Percentiles rank a stretch among this genome's conserved stretches.
Evolutionary conservation across 768 basidiomycete species (phyloP).

Genomic region (Termitomyces sp.): DNA sequence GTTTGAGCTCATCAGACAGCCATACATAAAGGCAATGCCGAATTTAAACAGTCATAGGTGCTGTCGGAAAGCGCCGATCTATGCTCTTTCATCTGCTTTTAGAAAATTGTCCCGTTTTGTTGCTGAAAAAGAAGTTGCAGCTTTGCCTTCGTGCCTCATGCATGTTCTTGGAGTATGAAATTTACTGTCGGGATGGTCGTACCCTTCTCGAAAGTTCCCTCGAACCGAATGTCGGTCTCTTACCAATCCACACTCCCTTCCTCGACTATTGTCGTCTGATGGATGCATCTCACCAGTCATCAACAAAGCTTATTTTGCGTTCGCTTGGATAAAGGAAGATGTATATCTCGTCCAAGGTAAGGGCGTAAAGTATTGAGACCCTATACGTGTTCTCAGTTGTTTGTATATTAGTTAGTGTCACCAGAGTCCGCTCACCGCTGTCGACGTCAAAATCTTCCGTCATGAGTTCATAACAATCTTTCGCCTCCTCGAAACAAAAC

Average conservation of each 20-base stretch:
- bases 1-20: too few relatives aligned
- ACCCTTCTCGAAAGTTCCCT: constrained; percentile 31
- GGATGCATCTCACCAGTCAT: constrained; percentile 29
- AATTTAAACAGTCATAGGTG: too few relatives aligned
- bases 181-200: constrained; percentile 20
- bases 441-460: constrained; percentile 52
- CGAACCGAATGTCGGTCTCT: constrained; percentile 10
- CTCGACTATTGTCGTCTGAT: not conserved
- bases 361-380: constrained; percentile 23
- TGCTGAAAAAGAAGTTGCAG: constrained; percentile 13
- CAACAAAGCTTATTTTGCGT: constrained; percentile 44
- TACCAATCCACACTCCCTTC: constrained; percentile 4
- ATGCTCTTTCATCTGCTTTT: constrained; percentile 2
- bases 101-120: constrained; percentile 16
- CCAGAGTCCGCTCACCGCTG: constrained; percentile 39
- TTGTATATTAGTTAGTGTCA: constrained; percentile 35
- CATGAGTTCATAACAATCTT: constrained; percentile 68
- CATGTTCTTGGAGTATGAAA: constrained; percentile 36
- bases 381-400: not conserved
- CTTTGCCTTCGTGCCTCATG: constrained; percentile 34
- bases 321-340: constrained; percentile 54
- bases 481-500: constrained; percentile 44
- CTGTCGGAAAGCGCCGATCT: not conserved
- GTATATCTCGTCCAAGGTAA: constrained; percentile 63
- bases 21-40: too few relatives aligned